A percentile compares a stretch with the other conserved stretches of the same genome.
phyloP scores from a whole-genome alignment of 495 filamentous ascomycete species.

The Cudoniella acicularis region DNA sequence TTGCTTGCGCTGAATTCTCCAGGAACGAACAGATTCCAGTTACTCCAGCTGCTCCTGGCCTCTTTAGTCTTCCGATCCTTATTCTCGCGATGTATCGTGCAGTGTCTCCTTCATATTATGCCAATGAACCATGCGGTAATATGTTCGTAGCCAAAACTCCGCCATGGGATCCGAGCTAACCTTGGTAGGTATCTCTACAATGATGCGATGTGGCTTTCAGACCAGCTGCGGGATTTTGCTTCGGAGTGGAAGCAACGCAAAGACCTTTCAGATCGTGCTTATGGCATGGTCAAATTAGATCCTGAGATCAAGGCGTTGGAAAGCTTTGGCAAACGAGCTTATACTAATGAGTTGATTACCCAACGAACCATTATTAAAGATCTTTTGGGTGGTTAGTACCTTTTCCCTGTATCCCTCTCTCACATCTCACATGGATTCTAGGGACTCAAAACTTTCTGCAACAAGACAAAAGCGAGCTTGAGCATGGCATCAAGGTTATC shows the following conservation, averaged over 20 bases:
- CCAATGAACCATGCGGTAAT: slow-evolving; percentile 59
- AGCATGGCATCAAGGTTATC: slow-evolving; percentile 66
- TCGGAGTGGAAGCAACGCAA: slow-evolving; percentile 44
- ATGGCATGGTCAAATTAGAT: slow-evolving; percentile 56
- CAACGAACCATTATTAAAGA: slow-evolving; percentile 83
- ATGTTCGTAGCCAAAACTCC: slow-evolving; percentile 48
- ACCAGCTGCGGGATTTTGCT: slow-evolving; percentile 59
- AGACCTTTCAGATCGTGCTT: slow-evolving; percentile 41
- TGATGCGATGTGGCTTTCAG: slow-evolving; percentile 75
- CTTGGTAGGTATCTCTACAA: slow-evolving; percentile 78
- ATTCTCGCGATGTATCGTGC: slow-evolving; percentile 90
- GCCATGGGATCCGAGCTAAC: not conserved
- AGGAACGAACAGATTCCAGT: slow-evolving; percentile 46
- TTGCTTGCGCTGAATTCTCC: not conserved
- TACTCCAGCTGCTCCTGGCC: slow-evolving; percentile 65
- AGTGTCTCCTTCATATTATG: slow-evolving; percentile 76
- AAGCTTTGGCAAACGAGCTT: slow-evolving; percentile 77
- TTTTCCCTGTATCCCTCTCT: slow-evolving; percentile 36
- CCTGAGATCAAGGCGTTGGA: slow-evolving; percentile 69
- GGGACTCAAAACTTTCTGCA: slow-evolving; percentile 46
- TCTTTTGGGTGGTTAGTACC: slow-evolving; percentile 74
- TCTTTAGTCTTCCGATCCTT: slow-evolving; percentile 79
- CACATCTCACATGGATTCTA: slow-evolving; percentile 4
- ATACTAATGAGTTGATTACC: slow-evolving; percentile 79
- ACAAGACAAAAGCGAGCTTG: slow-evolving; percentile 45